phyloP scores from a whole-genome alignment of 1,139 yeast species.

The Hanseniaspora uvarum region DNA sequence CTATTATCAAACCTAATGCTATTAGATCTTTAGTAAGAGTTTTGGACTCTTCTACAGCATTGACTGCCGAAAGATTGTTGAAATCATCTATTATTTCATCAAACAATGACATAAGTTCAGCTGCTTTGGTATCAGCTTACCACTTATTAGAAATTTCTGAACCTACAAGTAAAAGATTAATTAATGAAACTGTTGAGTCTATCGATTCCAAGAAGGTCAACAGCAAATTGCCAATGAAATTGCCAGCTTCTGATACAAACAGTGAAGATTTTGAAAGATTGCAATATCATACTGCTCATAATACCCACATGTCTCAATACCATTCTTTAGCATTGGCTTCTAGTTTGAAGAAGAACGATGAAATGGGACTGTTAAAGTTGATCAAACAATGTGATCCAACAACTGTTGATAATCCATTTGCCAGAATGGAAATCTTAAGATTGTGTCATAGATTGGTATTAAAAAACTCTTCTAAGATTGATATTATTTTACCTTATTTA shows the following conservation, averaged over 20 bases:
- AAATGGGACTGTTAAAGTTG: constrained; percentile 86
- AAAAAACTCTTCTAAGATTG: constrained; percentile 24
- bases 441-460: constrained; percentile 59
- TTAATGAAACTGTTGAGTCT: constrained; percentile 87
- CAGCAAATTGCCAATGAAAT: constrained; percentile 41
- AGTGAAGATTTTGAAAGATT: constrained; percentile 27
- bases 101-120: constrained; percentile 79
- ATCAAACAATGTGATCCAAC: constrained; percentile 64
- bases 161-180: constrained; percentile 86
- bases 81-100: constrained; percentile 87
- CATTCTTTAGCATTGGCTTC: constrained; percentile 89
- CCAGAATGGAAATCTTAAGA: constrained; percentile 77
- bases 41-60: constrained; percentile 83
- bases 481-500: constrained; percentile 9
- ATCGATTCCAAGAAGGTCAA: constrained; percentile 53
- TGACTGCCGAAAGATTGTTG: constrained; percentile 86
- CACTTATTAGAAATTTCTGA: constrained; percentile 81
- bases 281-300: constrained; percentile 40
- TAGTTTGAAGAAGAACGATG: constrained; percentile 80
- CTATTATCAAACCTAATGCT: constrained; percentile 85
- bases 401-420: constrained; percentile 60
- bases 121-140: constrained; percentile 85
- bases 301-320: constrained; percentile 81
- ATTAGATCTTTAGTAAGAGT: constrained; percentile 84
- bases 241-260: constrained; percentile 27